phyloP scores from a whole-genome alignment of 495 filamentous ascomycete species.

The Hypomontagnella monticulosa region DNA sequence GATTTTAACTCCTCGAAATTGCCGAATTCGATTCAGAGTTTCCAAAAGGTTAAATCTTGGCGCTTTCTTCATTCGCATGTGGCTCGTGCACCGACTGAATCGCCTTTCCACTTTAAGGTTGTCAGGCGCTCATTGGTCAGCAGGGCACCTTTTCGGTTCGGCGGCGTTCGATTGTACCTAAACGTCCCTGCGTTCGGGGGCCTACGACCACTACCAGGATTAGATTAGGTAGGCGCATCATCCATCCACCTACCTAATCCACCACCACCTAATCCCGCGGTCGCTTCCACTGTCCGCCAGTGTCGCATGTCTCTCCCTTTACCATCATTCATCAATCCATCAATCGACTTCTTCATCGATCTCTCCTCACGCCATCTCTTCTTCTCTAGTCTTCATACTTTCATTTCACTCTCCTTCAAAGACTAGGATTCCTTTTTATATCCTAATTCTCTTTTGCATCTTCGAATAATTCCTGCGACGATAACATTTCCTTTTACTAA shows the following conservation, averaged over 20 bases:
- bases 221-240: conserved; percentile 24
- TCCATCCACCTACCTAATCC: conserved; percentile 28
- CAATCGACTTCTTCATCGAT: conserved; percentile 16
- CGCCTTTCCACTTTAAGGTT: neutral
- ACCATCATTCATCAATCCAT: conserved; percentile 16
- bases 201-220: conserved; percentile 2
- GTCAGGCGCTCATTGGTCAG: conserved; percentile 36
- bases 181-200: conserved; percentile 14
- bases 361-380: conserved; percentile 25
- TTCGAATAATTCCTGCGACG: conserved; percentile 30
- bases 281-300: conserved; percentile 17
- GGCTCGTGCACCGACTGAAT: conserved; percentile 11
- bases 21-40: conserved; percentile 8
- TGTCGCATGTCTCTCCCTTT: conserved; percentile 40
- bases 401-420: conserved; percentile 36
- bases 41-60: neutral
- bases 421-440: conserved; percentile 18
- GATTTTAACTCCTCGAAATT: conserved; percentile 13
- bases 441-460: conserved; percentile 19
- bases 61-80: neutral
- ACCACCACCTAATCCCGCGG: conserved; percentile 30
- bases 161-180: conserved; percentile 28
- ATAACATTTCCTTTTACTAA: conserved; percentile 8
- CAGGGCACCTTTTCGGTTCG: conserved; percentile 25
- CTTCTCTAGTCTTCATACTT: conserved; percentile 29